These are phyloP conservation scores for Penicillium desertorum DNA, from an alignment of 495 filamentous ascomycete species.

Conservation along the genomic window DNA sequence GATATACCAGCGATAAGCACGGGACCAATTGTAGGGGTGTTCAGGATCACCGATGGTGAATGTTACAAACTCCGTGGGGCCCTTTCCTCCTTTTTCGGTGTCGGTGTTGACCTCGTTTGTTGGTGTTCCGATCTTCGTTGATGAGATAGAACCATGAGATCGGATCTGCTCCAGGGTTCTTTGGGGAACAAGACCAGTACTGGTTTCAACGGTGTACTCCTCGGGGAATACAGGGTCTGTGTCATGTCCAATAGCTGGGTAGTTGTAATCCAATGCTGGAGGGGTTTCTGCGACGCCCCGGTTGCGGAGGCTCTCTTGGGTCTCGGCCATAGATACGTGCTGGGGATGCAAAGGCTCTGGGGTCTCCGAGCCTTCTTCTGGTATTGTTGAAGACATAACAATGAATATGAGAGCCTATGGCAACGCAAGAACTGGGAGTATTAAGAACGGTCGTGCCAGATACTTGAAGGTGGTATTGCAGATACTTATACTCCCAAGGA, in stretches of 20 bases:
- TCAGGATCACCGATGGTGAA: conserved; percentile 46
- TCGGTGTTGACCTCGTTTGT: conserved; percentile 10
- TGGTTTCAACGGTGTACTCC: conserved; percentile 35
- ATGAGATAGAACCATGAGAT: conserved; percentile 17
- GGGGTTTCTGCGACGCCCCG: conserved; percentile 24
- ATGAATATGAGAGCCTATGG: neutral
- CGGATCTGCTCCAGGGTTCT: conserved; percentile 27
- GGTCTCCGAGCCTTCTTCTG: neutral
- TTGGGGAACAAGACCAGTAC: conserved; percentile 33
- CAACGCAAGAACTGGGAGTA: neutral
- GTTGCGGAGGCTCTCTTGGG: conserved; percentile 23
- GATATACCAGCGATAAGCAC: conserved; percentile 56
- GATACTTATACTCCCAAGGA: neutral
- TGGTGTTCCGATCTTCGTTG: conserved; percentile 5
- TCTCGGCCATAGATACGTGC: conserved; percentile 16
- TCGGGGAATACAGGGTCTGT: conserved; percentile 32
- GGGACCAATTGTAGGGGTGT: conserved; percentile 56
- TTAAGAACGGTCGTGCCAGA: neutral
- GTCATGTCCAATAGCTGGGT: conserved; percentile 27
- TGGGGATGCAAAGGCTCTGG: neutral
- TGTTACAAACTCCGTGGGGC: conserved; percentile 29
- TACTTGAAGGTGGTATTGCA: neutral
- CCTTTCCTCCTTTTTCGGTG: conserved; percentile 25
- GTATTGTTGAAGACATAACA: conserved; percentile 9
- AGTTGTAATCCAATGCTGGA: conserved; percentile 29